These are phyloP conservation scores for Fusarium heterosporum DNA, from an alignment of 2,329 filamentous ascomycete genomes.

Conservation along the genomic window DNA sequence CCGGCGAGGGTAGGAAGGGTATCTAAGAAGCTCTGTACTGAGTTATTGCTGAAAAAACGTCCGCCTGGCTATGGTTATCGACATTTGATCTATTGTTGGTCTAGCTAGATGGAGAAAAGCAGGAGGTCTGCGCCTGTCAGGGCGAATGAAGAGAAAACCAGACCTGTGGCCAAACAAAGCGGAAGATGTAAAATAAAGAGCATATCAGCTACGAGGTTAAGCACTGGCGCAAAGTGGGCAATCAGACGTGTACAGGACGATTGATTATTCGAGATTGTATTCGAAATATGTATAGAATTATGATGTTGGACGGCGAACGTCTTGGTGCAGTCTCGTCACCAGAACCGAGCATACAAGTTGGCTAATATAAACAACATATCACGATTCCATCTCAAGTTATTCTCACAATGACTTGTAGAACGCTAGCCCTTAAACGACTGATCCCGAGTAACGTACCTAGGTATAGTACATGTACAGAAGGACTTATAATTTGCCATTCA, in stretches of 20 bases:
- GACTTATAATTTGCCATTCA: too few relatives aligned
- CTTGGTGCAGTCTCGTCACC: not conserved
- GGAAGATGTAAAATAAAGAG: conserved; percentile 35
- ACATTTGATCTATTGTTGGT: not conserved
- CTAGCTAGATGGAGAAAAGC: not conserved
- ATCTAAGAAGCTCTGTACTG: conserved; percentile 52
- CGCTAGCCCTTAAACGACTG: not conserved
- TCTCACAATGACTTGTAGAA: not conserved
- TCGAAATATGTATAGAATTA: conserved; percentile 24
- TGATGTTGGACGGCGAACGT: conserved; percentile 15
- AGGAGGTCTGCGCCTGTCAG: conserved; percentile 25
- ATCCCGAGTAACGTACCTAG: not conserved
- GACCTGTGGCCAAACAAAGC: conserved; percentile 5
- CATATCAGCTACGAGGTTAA: conserved; percentile 24
- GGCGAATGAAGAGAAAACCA: conserved; percentile 16
- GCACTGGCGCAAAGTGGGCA: conserved; percentile 34
- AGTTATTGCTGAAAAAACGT: not conserved
- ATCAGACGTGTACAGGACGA: conserved; percentile 26
- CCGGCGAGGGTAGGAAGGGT: conserved; percentile 68
- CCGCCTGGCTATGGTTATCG: not conserved
- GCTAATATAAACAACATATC: not conserved
- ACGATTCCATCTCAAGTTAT: not conserved
- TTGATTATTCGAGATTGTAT: conserved; percentile 36
- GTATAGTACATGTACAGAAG: too few relatives aligned
- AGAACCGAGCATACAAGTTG: not conserved